Percentiles rank a stretch among this genome's conserved stretches.
These are phyloP conservation scores for Alternaria viburni DNA, from an alignment of 2,329 filamentous ascomycete genomes.

Conservation along the genomic window DNA sequence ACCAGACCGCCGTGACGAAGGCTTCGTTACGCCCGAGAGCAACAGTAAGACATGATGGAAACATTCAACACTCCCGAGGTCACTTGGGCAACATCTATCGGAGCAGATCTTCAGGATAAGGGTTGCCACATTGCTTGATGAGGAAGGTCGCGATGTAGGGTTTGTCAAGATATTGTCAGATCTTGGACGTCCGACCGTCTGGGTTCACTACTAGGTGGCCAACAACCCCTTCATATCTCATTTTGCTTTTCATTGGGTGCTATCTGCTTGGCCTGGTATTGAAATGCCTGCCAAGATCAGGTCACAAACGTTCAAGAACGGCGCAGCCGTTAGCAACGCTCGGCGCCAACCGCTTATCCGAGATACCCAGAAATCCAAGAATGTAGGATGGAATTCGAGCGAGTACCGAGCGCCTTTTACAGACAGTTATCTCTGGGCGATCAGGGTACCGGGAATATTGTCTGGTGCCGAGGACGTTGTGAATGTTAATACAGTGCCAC, in stretches of 20 bases:
- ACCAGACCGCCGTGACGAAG: background rate
- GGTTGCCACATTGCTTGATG: conserved; percentile 14
- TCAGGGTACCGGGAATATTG: background rate
- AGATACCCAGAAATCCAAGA: background rate
- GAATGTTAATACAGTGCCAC: conserved; percentile 2
- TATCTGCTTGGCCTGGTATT: conserved; percentile 9
- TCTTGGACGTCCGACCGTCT: background rate
- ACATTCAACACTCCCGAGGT: background rate
- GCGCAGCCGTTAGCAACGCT: conserved; percentile 14
- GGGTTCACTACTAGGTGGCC: background rate
- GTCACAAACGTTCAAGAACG: background rate
- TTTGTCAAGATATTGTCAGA: conserved; percentile 1
- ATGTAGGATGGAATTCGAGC: background rate
- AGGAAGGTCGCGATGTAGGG: conserved; percentile 19
- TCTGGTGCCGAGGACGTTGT: conserved; percentile 18
- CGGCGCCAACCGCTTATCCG: conserved; percentile 22
- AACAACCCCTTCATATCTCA: background rate
- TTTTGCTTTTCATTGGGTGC: background rate
- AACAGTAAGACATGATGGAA: background rate
- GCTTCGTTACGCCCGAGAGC: background rate
- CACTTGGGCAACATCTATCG: background rate
- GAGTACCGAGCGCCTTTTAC: background rate
- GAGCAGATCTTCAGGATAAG: background rate
- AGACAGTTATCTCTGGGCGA: conserved; percentile 17
- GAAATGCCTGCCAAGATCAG: conserved; percentile 7